phyloP scores from a whole-genome alignment of 345 rosid species.

The Jatropha curcas region DNA sequence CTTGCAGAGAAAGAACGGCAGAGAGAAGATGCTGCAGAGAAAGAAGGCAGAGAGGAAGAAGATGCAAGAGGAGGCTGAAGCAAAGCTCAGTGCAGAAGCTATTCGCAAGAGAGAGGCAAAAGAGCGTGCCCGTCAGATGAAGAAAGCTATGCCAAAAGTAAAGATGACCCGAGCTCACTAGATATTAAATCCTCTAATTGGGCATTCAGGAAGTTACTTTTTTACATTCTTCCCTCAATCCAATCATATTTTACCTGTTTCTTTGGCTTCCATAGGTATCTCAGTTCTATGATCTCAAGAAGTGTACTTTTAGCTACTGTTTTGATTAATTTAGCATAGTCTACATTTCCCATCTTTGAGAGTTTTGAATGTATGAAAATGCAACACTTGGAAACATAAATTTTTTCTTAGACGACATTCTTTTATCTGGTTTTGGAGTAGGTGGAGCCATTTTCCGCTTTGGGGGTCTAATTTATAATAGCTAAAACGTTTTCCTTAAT shows the following conservation, averaged over 20 bases:
- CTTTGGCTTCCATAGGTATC: slow-evolving; percentile 16
- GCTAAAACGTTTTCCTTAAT: too few species aligned
- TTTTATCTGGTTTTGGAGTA: neutral
- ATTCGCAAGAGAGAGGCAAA: slow-evolving; percentile 80
- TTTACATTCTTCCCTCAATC: neutral
- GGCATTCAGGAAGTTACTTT: slow-evolving; percentile 1
- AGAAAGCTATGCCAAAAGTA: slow-evolving; percentile 71
- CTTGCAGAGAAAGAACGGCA: slow-evolving; percentile 66
- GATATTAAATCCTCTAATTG: slow-evolving; percentile 6
- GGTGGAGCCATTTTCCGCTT: neutral
- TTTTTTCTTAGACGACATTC: neutral
- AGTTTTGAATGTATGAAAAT: slow-evolving; percentile 13
- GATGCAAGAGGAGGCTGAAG: slow-evolving; percentile 82
- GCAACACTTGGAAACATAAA: slow-evolving; percentile 5
- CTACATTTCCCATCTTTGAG: slow-evolving; percentile 6
- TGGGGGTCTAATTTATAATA: neutral
- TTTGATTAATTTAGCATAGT: slow-evolving; percentile 11
- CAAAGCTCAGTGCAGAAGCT: slow-evolving; percentile 82
- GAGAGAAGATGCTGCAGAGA: too few species aligned
- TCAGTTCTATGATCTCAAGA: slow-evolving; percentile 8
- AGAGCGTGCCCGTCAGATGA: slow-evolving; percentile 84
- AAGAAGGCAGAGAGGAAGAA: slow-evolving; percentile 84
- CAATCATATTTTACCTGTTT: neutral
- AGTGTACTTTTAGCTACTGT: slow-evolving; percentile 1
- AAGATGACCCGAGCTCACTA: slow-evolving; percentile 81